These are phyloP conservation scores for Zarea fungicola DNA, from an alignment of 2,329 filamentous ascomycete species.

Conservation along the genomic window DNA sequence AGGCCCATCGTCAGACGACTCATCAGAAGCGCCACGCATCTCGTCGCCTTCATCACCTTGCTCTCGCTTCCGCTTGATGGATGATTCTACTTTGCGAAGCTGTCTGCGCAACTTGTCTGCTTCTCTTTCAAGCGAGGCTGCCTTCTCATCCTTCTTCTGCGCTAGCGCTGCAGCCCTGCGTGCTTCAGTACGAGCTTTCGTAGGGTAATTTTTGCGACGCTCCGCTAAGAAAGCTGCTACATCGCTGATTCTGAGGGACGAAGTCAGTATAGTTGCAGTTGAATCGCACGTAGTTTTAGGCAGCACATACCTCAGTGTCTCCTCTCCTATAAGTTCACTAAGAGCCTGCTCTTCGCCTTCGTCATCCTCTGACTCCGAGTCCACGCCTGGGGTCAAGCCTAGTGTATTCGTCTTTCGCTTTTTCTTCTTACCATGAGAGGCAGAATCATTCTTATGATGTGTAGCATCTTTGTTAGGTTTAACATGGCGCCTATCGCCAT, in stretches of 20 bases:
- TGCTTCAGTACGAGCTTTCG: slow-evolving; percentile 61
- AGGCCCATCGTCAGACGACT: slow-evolving; percentile 52
- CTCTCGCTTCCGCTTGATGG: slow-evolving; percentile 63
- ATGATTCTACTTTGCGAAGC: slow-evolving; percentile 66
- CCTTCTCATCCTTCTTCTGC: slow-evolving; percentile 53
- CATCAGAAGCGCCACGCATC: slow-evolving; percentile 50
- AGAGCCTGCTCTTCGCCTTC: slow-evolving; percentile 67
- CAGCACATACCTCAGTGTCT: slow-evolving; percentile 44
- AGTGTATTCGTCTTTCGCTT: slow-evolving; percentile 68
- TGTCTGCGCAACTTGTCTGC: slow-evolving; percentile 59
- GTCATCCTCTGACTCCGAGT: slow-evolving; percentile 60
- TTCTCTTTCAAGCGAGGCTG: slow-evolving; percentile 52
- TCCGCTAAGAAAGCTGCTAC: slow-evolving; percentile 77
- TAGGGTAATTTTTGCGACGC: slow-evolving; percentile 75
- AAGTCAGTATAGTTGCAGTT: slow-evolving; percentile 12
- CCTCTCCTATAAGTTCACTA: slow-evolving; percentile 49
- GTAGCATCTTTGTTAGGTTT: slow-evolving; percentile 25
- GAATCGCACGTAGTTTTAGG: not conserved
- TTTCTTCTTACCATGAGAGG: slow-evolving; percentile 58
- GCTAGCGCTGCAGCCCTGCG: slow-evolving; percentile 49
- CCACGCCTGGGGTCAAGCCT: slow-evolving; percentile 63
- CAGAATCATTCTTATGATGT: slow-evolving; percentile 31
- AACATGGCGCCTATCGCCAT: slow-evolving; percentile 42
- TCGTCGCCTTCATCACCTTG: slow-evolving; percentile 63
- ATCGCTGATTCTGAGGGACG: slow-evolving; percentile 54